phyloP scores from a whole-genome alignment of 2,329 filamentous ascomycete species.

The Falciphora oryzae region DNA sequence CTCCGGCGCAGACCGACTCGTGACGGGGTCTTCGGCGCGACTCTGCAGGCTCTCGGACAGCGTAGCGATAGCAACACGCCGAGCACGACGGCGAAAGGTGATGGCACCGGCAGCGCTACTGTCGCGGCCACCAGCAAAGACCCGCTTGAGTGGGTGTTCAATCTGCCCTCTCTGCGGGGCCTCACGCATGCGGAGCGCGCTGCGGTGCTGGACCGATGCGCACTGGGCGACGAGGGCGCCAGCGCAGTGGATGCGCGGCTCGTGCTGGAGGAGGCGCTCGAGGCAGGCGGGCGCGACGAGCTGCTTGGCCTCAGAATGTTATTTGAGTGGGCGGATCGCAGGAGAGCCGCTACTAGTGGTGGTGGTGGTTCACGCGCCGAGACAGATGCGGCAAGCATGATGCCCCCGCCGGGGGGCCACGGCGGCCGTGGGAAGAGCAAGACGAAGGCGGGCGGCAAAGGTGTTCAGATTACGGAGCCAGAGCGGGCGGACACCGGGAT shows the following conservation, averaged over 20 bases:
- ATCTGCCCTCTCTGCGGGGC: slow-evolving; percentile 46
- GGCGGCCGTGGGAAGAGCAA: slow-evolving; percentile 14
- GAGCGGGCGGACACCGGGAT: not conserved
- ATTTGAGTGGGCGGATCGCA: slow-evolving; percentile 51
- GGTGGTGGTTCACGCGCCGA: slow-evolving; percentile 6
- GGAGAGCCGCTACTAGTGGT: slow-evolving; percentile 20
- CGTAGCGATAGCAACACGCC: not conserved
- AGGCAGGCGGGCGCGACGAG: slow-evolving; percentile 32
- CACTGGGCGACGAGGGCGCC: slow-evolving; percentile 40
- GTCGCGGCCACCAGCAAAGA: slow-evolving; percentile 15
- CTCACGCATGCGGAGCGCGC: slow-evolving; percentile 62
- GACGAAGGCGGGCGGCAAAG: slow-evolving; percentile 14
- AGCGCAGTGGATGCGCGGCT: slow-evolving; percentile 64
- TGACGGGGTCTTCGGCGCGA: slow-evolving; percentile 66
- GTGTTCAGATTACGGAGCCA: slow-evolving; percentile 7
- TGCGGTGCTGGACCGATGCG: slow-evolving; percentile 48
- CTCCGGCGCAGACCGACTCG: slow-evolving; percentile 65
- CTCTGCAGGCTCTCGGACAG: slow-evolving; percentile 64
- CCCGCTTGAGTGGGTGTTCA: slow-evolving; percentile 71
- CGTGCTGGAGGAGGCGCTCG: slow-evolving; percentile 50
- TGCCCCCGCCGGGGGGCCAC: slow-evolving; percentile 11
- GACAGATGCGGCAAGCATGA: slow-evolving; percentile 16
- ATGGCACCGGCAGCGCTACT: not conserved
- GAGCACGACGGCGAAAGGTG: slow-evolving; percentile 17
- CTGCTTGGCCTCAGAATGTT: slow-evolving; percentile 45